Percentiles rank a stretch among this genome's conserved stretches.
These are phyloP conservation scores for Blastocystis sp. DNA, from an alignment of 352 stramenopile species.

Conservation along the genomic window DNA sequence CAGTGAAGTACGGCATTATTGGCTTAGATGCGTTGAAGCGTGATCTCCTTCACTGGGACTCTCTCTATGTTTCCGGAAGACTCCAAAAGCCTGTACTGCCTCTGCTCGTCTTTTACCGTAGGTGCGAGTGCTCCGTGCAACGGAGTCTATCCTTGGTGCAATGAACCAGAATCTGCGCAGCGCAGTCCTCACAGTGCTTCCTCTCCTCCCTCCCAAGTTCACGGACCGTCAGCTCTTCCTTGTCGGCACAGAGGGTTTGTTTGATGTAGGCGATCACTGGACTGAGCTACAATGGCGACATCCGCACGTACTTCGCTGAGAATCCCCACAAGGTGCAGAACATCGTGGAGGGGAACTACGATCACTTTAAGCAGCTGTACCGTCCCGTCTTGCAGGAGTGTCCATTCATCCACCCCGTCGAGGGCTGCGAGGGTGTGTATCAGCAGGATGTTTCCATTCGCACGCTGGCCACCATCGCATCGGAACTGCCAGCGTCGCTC, in stretches of 20 bases:
- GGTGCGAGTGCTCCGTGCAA: neutral
- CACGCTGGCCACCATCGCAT: neutral
- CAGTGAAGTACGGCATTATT: slow-evolving; percentile 55
- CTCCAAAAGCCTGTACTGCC: slow-evolving; percentile 42
- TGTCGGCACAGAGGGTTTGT: neutral
- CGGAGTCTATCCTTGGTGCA: neutral
- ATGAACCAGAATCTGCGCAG: slow-evolving; percentile 48
- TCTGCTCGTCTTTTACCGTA: neutral
- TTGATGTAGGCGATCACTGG: slow-evolving; percentile 52
- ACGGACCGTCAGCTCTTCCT: slow-evolving; percentile 18
- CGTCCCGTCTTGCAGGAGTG: neutral
- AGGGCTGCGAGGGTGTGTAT: neutral
- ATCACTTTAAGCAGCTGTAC: slow-evolving; percentile 23
- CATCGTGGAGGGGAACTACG: slow-evolving; percentile 47
- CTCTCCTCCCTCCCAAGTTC: slow-evolving; percentile 6
- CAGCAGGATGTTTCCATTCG: slow-evolving; percentile 19
- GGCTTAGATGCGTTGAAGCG: slow-evolving; percentile 1
- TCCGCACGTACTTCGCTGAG: slow-evolving; percentile 58
- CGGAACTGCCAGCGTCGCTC: neutral
- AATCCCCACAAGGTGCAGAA: slow-evolving; percentile 63
- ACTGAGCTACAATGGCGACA: slow-evolving; percentile 60
- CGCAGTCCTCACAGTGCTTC: slow-evolving; percentile 12
- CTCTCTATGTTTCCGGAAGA: slow-evolving; percentile 41
- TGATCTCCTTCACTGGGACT: slow-evolving; percentile 38
- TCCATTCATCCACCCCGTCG: slow-evolving; percentile 14